A percentile compares a stretch with the other conserved stretches of the same genome.
These are phyloP conservation scores for Penicillium antarcticum DNA, from an alignment of 495 filamentous ascomycete species.

Conservation along the genomic window DNA sequence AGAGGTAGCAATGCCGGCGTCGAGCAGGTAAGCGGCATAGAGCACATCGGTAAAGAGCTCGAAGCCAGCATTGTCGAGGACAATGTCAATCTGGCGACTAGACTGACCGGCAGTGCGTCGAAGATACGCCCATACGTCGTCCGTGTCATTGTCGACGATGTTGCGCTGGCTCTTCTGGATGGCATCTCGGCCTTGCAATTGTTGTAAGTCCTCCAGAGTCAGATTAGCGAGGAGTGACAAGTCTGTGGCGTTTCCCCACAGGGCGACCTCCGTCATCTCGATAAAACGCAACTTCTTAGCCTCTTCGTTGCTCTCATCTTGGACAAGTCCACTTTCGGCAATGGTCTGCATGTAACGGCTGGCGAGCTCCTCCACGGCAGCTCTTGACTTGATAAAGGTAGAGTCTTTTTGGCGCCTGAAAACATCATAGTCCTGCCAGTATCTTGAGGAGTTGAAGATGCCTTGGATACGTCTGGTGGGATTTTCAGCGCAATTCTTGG, in stretches of 20 bases:
- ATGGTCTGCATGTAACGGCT: conserved; percentile 57
- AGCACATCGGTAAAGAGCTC: conserved; percentile 85
- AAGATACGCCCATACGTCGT: conserved; percentile 56
- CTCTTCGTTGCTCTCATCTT: conserved; percentile 44
- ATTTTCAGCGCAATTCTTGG: background rate
- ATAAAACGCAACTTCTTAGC: conserved; percentile 68
- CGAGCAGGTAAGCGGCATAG: conserved; percentile 74
- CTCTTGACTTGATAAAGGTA: conserved; percentile 77
- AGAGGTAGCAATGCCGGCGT: conserved; percentile 66
- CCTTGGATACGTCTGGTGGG: conserved; percentile 59
- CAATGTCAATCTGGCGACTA: conserved; percentile 70
- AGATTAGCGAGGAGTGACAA: conserved; percentile 76
- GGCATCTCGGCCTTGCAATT: conserved; percentile 75
- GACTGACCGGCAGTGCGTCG: conserved; percentile 38
- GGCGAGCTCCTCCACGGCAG: conserved; percentile 78
- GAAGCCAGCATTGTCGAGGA: conserved; percentile 89
- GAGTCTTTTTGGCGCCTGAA: conserved; percentile 78
- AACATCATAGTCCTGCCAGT: conserved; percentile 81
- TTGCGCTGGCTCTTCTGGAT: conserved; percentile 72
- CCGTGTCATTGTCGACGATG: conserved; percentile 73
- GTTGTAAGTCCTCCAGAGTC: conserved; percentile 83
- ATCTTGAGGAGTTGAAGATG: conserved; percentile 60
- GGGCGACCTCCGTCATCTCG: conserved; percentile 84
- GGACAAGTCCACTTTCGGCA: conserved; percentile 36
- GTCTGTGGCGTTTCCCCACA: conserved; percentile 91